Percentiles rank a stretch among this genome's conserved stretches.
These are phyloP conservation scores for Yamadazyma diddensiae DNA, from an alignment of 1,139 yeast genomes.

Conservation along the genomic window DNA sequence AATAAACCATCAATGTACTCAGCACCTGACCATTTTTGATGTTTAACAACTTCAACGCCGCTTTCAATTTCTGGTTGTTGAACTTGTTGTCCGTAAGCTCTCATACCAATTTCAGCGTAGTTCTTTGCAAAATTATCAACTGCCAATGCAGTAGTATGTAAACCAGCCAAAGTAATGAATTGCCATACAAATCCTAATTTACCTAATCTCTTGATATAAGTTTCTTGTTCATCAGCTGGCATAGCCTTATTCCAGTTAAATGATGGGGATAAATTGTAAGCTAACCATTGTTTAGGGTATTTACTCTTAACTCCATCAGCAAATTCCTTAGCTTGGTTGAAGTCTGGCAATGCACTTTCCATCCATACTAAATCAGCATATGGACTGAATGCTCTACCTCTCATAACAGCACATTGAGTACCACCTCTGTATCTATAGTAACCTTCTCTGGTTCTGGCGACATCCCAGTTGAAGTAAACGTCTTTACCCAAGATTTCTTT, in stretches of 20 bases:
- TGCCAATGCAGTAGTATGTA: constrained; percentile 94
- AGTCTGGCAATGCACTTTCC: constrained; percentile 97
- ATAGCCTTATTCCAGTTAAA: constrained; percentile 98
- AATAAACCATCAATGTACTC: constrained; percentile 91
- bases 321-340: constrained; percentile 88
- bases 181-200: constrained; percentile 96
- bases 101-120: constrained; percentile 85
- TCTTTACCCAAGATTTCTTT: constrained; percentile 77
- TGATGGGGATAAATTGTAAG: constrained; percentile 93
- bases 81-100: constrained; percentile 84
- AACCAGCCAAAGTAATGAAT: constrained; percentile 95
- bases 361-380: constrained; percentile 97
- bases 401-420: constrained; percentile 94
- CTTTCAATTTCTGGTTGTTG: constrained; percentile 87
- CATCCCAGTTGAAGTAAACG: constrained; percentile 92
- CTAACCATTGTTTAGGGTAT: constrained; percentile 90
- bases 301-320: constrained; percentile 84
- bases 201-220: constrained; percentile 84
- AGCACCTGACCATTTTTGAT: constrained; percentile 99
- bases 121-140: constrained; percentile 81
- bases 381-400: constrained; percentile 95
- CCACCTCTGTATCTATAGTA: constrained; percentile 97
- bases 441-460: constrained; percentile 95
- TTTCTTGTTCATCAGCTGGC: constrained; percentile 83
- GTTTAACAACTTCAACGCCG: constrained; percentile 95